Base-by-base conservation (phyloP, 2,329 filamentous ascomycete genomes). In the Cladophialophora psammophila region DNA sequence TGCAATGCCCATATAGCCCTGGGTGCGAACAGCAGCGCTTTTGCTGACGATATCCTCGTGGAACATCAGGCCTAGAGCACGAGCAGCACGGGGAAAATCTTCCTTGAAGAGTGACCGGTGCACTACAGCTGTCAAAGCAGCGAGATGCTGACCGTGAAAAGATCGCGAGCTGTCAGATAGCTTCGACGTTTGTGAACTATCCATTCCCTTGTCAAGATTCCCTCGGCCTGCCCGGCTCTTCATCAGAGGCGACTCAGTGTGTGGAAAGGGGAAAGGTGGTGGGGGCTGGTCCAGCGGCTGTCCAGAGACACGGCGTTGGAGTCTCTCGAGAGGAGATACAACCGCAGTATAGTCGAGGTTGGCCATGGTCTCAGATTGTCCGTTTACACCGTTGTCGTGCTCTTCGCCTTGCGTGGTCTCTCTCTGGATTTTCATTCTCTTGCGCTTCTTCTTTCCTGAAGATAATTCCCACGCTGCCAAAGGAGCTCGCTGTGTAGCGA, bases 1-100 rank as follows among this genome's bases (percentile, higher is more conserved):
- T 0, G 92, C 93, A 53, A 97, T 85, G 13, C 90, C 90, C 94
- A 94, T 97, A 71, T 91, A 85, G 40, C 87, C 86, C 73, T 89
- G 85, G 20, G 82, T 82, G 45, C 93, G 86, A 56, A 94, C 77
- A 75, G 97, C 92, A 20, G 94, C 82, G 6, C 80, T 80, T 56
- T 78, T 77, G 2, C 87, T 88, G 65, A 79, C 75, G 31, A 89
- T 80, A 58, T 84, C 86, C 55, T 87, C 84, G 57, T 90, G 86
- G 55, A 93, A 76, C 36, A 97, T 83, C 71, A 96, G 80, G 0
- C 88, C 90, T 84, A 92, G 94, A 0, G 91, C 91, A 67, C 91
- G 84, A 58, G 87, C 87, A 0, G 94, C 93, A 48, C 91, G 88
- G 1, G 83, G 71, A 66, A 93, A 89, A 74, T 96, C 90, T 36